phyloP scores from a whole-genome alignment of 2,329 filamentous ascomycete genomes.

The Talaromyces sp. region DNA sequence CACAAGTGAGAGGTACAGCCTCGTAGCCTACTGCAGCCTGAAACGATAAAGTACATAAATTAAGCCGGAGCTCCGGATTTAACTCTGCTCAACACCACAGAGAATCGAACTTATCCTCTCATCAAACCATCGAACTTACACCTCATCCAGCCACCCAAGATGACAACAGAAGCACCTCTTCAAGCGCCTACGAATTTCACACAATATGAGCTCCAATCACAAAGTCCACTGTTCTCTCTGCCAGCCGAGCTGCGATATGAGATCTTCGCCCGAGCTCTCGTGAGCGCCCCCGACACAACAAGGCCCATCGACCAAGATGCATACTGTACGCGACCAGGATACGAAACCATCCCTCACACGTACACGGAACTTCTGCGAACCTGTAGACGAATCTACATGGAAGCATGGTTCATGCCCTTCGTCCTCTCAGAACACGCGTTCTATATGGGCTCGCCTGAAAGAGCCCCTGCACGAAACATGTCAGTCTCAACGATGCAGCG shows the following conservation, averaged over 20 bases:
- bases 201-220: constrained; percentile 16
- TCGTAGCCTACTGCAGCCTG: too few species aligned
- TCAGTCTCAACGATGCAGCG: constrained; percentile 12
- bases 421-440: constrained; percentile 43
- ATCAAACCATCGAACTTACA: too few species aligned
- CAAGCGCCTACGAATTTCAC: neutral
- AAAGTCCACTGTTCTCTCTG: constrained; percentile 41
- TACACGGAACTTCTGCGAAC: constrained; percentile 46
- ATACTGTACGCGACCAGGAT: constrained; percentile 47
- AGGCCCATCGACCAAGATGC: constrained; percentile 32
- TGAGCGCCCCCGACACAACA: constrained; percentile 40
- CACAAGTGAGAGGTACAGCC: too few species aligned
- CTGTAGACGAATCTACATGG: constrained; percentile 48
- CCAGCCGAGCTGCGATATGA: constrained; percentile 54
- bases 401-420: constrained; percentile 50
- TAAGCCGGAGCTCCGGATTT: too few species aligned
- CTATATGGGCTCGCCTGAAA: constrained; percentile 37
- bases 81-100: too few species aligned
- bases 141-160: neutral
- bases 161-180: neutral
- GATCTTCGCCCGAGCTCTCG: constrained; percentile 50
- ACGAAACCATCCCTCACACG: constrained; percentile 41
- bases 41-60: too few species aligned
- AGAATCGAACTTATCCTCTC: too few species aligned
- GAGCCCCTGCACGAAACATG: constrained; percentile 33